Base-by-base conservation (phyloP, 1,284 basidiomycete species). In the Marasmius tenuissimus region DNA sequence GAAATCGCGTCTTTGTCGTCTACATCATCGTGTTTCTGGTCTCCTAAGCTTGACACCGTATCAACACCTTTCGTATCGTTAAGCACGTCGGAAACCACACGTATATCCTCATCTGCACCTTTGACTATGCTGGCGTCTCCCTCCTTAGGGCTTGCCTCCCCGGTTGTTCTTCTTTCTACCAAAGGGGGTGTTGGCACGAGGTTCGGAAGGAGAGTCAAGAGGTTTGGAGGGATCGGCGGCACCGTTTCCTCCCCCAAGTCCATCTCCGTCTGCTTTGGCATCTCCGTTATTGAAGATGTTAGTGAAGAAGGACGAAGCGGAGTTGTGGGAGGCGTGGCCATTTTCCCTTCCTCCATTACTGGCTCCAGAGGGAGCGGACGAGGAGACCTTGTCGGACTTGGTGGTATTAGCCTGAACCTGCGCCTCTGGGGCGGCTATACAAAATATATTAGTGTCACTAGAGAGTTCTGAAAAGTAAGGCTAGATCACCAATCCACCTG, bases 401-500 rank as follows among this genome's bases (percentile, higher is more conserved):
- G 16, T n/a, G 16, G 16, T 20, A 47, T 47, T n/a, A 20, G 45
- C 16, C 45, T 47, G 45, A n/a, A 47, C n/a, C 45, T 16, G 8
- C 45, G 45, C n/a, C 20, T 16, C 54, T 40, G 18, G 47, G 55
- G 37, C 55, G 14, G 12, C 37, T 35, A 40, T 42, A 52, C 59
- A 33, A 42, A 61, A 62, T 22, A 45, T 47, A 52, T 6, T 63
- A 9, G 37, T 49, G 53, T 58, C 57, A 47, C 60, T 62, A 60
- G 47, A 61, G 57, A 51, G 39, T 37, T 57, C 49, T 48, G 62
- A 62, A 18, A 63, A 62, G 54, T n/a, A 54, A 56, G 59, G 59
- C 57, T 58, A 58, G 61, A 68, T 72, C 70, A 74, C 72, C 71
- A 68, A 72, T 70, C 70, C 71, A 75, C 73, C 73, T 72, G 71